These are phyloP conservation scores for Adiantum capillusveneris DNA, from an alignment of 75 land plant genomes.

Conservation along the genomic window DNA sequence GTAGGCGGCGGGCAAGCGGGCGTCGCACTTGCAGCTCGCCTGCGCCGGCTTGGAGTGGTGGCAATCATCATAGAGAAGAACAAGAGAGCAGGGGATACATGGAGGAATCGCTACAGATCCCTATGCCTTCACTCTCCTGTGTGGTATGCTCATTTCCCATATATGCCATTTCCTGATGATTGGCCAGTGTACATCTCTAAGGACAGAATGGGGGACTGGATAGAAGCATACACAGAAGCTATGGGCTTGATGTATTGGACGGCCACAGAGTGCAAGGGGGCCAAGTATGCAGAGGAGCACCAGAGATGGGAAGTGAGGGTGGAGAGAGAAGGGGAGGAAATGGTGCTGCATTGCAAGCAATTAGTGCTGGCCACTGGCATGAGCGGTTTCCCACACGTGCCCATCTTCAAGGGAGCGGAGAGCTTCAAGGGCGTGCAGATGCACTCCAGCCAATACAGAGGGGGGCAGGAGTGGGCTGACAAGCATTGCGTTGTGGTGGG, in stretches of 20 bases:
- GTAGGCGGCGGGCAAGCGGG: constrained; percentile 13
- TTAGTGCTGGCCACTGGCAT: constrained; percentile 7
- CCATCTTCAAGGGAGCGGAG: neutral
- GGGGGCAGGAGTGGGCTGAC: constrained; percentile 2
- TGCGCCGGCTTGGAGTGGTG: neutral
- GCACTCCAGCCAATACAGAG: too few relatives aligned
- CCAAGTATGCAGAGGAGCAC: neutral
- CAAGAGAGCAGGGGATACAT: constrained; percentile 2
- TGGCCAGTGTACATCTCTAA: constrained; percentile 8
- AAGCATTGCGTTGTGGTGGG: constrained; percentile 10
- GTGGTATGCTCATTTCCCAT: constrained; percentile 10
- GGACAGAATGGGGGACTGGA: constrained; percentile 13
- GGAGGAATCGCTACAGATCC: constrained; percentile 10
- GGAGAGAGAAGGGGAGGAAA: neutral
- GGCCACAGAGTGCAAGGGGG: neutral
- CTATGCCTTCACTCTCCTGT: constrained; percentile 10
- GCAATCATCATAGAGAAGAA: constrained; percentile 8
- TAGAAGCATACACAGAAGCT: constrained; percentile 1
- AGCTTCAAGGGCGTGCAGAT: neutral
- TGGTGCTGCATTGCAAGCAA: neutral
- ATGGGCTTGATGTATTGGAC: constrained; percentile 7
- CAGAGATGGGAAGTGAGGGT: constrained; percentile 2
- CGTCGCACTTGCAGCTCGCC: constrained; percentile 3
- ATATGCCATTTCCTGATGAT: constrained; percentile 6
- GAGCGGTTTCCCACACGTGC: constrained; percentile 7